These are phyloP conservation scores for Clavariopsis aquatica DNA, from an alignment of 495 filamentous ascomycete species.

Conservation along the genomic window DNA sequence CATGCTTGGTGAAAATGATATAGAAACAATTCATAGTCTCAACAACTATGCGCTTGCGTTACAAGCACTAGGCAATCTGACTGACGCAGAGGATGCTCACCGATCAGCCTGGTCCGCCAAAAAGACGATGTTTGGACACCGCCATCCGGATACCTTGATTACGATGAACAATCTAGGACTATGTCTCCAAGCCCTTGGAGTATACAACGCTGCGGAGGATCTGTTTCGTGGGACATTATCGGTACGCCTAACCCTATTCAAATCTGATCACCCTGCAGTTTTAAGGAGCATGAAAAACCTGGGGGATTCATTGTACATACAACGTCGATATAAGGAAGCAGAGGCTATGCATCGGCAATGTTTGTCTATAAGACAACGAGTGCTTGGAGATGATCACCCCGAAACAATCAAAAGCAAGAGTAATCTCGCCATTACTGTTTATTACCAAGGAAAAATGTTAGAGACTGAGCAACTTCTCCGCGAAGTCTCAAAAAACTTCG, in stretches of 20 bases:
- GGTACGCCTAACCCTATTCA: neutral
- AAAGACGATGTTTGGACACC: neutral
- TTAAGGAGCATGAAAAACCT: neutral
- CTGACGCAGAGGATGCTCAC: neutral
- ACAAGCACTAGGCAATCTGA: neutral
- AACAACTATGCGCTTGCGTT: neutral
- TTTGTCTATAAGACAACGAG: neutral
- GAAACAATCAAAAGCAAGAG: neutral
- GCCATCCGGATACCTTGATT: neutral
- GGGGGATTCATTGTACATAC: neutral
- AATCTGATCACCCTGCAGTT: neutral
- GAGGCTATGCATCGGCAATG: neutral
- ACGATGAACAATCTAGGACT: constrained; percentile 2
- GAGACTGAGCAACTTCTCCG: neutral
- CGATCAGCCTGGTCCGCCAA: neutral
- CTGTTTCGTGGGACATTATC: neutral
- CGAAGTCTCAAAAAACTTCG: neutral
- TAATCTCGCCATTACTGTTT: neutral
- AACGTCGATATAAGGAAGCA: neutral
- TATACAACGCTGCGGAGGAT: neutral
- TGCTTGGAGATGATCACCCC: neutral
- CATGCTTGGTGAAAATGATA: neutral
- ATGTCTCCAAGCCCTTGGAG: neutral
- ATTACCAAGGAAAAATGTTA: neutral
- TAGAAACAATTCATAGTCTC: constrained; percentile 7